These are phyloP conservation scores for Aspergillus pseudoterreus DNA, from an alignment of 2,329 filamentous ascomycete species.

Conservation along the genomic window DNA sequence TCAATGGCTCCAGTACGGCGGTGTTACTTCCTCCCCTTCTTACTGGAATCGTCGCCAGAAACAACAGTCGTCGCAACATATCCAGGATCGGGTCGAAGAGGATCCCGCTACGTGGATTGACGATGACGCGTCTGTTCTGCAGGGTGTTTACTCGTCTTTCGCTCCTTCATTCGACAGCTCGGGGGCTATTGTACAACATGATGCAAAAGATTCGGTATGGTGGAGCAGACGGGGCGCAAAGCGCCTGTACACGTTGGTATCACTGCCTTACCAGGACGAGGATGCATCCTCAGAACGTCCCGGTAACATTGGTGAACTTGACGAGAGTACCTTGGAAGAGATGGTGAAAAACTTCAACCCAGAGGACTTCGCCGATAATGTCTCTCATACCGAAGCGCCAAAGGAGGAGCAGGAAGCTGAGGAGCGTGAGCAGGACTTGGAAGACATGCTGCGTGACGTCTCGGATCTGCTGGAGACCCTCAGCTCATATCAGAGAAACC, in stretches of 20 bases:
- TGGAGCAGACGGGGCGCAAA: conserved; percentile 42
- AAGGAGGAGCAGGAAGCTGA: conserved; percentile 27
- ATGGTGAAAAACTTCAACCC: conserved; percentile 41
- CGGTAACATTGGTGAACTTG: conserved; percentile 32
- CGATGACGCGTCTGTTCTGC: conserved; percentile 35
- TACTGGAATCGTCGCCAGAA: conserved; percentile 38
- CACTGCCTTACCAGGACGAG: conserved; percentile 21
- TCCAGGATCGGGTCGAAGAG: conserved; percentile 22
- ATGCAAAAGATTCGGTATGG: conserved; percentile 44
- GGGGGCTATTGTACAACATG: conserved; percentile 38
- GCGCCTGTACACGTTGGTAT: conserved; percentile 35
- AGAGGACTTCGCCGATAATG: conserved; percentile 27
- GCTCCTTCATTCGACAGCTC: conserved; percentile 46
- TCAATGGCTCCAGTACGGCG: conserved; percentile 44
- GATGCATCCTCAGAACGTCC: conserved; percentile 21
- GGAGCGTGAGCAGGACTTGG: conserved; percentile 21
- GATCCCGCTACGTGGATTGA: conserved; percentile 28
- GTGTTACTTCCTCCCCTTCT: conserved; percentile 34
- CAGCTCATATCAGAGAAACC: conserved; percentile 59
- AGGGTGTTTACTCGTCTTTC: conserved; percentile 48
- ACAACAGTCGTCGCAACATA: conserved; percentile 19
- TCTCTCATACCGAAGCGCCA: conserved; percentile 15
- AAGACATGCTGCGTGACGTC: conserved; percentile 54
- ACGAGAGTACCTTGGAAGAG: conserved; percentile 39
- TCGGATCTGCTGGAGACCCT: conserved; percentile 60